These are phyloP conservation scores for Amaranthus hypochondriacus DNA, from an alignment of 148 eudicot species.

Conservation along the genomic window DNA sequence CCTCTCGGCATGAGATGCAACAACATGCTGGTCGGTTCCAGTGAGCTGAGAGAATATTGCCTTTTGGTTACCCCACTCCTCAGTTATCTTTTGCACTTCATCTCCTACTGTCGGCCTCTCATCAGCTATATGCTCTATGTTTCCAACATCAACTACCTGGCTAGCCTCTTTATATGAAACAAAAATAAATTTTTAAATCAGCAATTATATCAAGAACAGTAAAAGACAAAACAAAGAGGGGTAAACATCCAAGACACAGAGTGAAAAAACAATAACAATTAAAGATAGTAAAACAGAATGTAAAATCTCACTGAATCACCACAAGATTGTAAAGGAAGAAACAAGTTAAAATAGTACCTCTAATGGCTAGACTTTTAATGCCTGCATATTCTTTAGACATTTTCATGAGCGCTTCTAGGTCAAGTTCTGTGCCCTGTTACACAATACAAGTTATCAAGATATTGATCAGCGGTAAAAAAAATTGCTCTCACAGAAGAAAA, in stretches of 20 bases:
- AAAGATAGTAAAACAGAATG: not conserved
- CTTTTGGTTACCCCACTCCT: conserved; percentile 58
- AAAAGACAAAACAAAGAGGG: not conserved
- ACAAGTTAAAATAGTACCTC: conserved; percentile 36
- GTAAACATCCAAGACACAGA: not conserved
- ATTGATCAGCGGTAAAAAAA: not conserved
- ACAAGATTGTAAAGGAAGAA: not conserved
- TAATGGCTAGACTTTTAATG: conserved; percentile 55
- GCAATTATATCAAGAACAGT: not conserved
- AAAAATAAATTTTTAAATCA: not conserved
- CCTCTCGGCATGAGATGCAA: conserved; percentile 4
- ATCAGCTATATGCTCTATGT: conserved; percentile 65
- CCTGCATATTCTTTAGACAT: conserved; percentile 57
- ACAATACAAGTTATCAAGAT: conserved; percentile 6
- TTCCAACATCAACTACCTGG: conserved; percentile 42
- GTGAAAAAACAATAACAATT: not conserved
- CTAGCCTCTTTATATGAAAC: conserved; percentile 46
- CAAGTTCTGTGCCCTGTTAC: conserved; percentile 69
- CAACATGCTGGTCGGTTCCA: conserved; percentile 20
- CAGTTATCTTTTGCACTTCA: conserved; percentile 41
- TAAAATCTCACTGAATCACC: not conserved
- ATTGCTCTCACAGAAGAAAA: not conserved
- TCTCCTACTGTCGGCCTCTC: conserved; percentile 45
- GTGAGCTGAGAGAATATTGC: conserved; percentile 48
- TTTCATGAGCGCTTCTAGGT: conserved; percentile 46